Base-by-base conservation (phyloP, 2,329 filamentous ascomycete genomes). In the Aspergillus sp. region DNA sequence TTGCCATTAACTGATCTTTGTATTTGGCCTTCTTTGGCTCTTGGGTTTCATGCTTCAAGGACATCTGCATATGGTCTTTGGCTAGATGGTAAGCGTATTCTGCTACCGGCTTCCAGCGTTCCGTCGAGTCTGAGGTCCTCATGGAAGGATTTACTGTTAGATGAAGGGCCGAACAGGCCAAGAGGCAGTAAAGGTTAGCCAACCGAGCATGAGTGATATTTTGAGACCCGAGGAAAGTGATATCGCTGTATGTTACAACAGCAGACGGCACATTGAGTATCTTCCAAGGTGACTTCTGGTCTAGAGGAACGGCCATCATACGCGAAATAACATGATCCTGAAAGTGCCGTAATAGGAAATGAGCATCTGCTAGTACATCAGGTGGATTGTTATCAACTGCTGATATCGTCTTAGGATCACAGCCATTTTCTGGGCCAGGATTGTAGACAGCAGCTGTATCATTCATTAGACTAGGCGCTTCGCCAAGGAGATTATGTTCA, bases 1-100 rank as follows among this genome's bases (percentile, higher is more conserved):
- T 67, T 8, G 74, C 73, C 72, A 75, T 76, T 21, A 77, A 60
- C 54, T 76, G 74, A 21, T 77, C 73, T 57, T 77, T 77, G 27
- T 77, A 77, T 60, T 77, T 77, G 5, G 74, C 73, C 53, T 71
- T 72, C 30, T 67, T 68, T 8, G 69, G 63, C 1, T 70, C 68
- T 7, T 66, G 60, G 0, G 68, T 70, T 54, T 77, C 74, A 5
- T 66, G 48, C 25, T 70, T 66, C 11, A 77, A 38, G 4, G 73
- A 75, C 13, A 61, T 60, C 47, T 74, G 69, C 57, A 75, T 70
- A 54, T 73, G 67, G 36, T 70, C 68, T 57, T 69, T 73, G 1
- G 73, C 73, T 41, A 71, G 58, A 13, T 67, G 61, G 27, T 72
- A 70, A 19, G 69, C 63, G 23, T 69, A 64, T 4, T 66, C 66